A percentile compares a stretch with the other conserved stretches of the same genome.
Conservation (phyloP, 495 filamentous ascomycete species). For the Cudoniella acicularis region DNA sequence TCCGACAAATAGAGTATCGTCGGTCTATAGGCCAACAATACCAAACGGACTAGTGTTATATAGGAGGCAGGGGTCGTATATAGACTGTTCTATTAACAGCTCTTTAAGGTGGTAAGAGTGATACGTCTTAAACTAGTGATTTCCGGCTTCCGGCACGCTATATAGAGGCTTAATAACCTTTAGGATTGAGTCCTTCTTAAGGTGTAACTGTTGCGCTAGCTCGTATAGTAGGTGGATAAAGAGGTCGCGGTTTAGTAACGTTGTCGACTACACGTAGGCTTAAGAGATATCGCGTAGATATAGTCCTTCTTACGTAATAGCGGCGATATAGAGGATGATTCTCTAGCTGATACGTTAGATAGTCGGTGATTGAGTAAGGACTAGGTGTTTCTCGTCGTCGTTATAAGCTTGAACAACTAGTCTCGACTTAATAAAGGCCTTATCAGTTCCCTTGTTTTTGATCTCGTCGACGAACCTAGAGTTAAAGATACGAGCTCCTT, state of each 20-base stretch:
- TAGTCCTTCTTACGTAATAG: not conserved
- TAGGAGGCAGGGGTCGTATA: constrained; percentile 8
- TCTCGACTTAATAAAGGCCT: not conserved
- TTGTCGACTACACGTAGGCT: not conserved
- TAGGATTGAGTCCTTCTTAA: not conserved
- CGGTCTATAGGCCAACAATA: constrained; percentile 4
- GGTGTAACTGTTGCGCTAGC: not conserved
- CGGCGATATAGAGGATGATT: not conserved
- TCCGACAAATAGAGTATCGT: constrained; percentile 5
- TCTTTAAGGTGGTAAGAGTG: not conserved
- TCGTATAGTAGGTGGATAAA: not conserved
- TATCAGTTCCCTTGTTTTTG: not conserved
- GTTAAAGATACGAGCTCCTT: not conserved
- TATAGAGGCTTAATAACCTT: not conserved
- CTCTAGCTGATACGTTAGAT: not conserved
- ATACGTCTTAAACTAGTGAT: constrained; percentile 6
- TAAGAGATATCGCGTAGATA: not conserved
- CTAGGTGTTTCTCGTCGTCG: not conserved
- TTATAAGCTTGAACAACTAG: not conserved
- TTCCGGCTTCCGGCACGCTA: not conserved
- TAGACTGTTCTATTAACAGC: constrained; percentile 4
- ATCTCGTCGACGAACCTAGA: not conserved
- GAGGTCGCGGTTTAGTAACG: not conserved
- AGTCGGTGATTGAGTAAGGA: not conserved
- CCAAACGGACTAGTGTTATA: constrained; percentile 1